phyloP scores from a whole-genome alignment of 2,329 filamentous ascomycete species.

The Sporothrix dimorphospora region DNA sequence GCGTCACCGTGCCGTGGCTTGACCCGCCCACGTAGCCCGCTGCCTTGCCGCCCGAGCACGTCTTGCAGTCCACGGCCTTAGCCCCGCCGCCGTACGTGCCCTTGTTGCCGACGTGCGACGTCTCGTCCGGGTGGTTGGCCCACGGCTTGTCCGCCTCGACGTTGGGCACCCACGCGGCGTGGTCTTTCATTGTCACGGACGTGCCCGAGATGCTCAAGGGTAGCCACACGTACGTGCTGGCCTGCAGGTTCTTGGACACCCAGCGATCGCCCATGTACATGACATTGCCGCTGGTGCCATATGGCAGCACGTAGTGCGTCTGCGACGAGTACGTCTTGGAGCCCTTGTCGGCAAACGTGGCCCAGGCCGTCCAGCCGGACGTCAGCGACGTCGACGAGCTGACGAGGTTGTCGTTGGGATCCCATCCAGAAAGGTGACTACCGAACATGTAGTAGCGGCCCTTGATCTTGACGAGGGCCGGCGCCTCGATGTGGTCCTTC shows the following conservation, averaged over 20 bases:
- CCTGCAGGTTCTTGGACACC: slow-evolving; percentile 54
- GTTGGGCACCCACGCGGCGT: slow-evolving; percentile 56
- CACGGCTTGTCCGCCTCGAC: slow-evolving; percentile 35
- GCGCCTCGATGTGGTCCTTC: slow-evolving; percentile 52
- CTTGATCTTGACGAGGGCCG: slow-evolving; percentile 55
- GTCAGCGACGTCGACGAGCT: slow-evolving; percentile 54
- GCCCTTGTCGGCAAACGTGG: slow-evolving; percentile 52
- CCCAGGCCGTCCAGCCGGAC: slow-evolving; percentile 57
- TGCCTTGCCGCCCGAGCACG: slow-evolving; percentile 54
- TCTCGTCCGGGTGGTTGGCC: slow-evolving; percentile 51
- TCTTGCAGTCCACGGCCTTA: slow-evolving; percentile 51
- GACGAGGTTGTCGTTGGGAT: slow-evolving; percentile 54
- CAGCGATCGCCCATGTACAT: slow-evolving; percentile 63
- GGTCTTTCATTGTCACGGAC: slow-evolving; percentile 54
- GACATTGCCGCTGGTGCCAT: slow-evolving; percentile 36
- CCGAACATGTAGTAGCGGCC: slow-evolving; percentile 60
- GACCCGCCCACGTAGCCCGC: slow-evolving; percentile 61
- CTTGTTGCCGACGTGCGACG: slow-evolving; percentile 55
- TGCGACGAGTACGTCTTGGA: slow-evolving; percentile 54
- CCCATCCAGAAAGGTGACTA: slow-evolving; percentile 49
- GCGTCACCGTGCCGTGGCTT: slow-evolving; percentile 50
- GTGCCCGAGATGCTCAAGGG: slow-evolving; percentile 59
- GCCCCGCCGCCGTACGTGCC: slow-evolving; percentile 52
- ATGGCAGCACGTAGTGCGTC: slow-evolving; percentile 52
- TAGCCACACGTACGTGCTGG: slow-evolving; percentile 66